phyloP scores from a whole-genome alignment of 257 asterid species.

The Solanum lignicaule region DNA sequence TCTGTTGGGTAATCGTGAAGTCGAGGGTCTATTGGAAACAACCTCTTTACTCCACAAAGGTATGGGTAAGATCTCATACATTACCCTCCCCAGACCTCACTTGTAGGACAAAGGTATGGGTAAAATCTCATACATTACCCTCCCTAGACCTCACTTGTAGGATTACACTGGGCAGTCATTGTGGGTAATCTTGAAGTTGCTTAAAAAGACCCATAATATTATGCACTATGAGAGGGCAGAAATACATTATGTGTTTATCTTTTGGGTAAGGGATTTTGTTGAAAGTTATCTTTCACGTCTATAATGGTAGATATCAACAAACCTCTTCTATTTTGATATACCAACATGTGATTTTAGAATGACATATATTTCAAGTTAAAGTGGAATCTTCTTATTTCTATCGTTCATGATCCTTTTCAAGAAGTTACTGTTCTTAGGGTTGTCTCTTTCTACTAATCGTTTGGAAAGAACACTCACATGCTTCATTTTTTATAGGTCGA shows the following conservation, averaged over 20 bases:
- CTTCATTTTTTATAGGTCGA: slow-evolving; percentile 48
- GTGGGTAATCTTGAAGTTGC: background rate
- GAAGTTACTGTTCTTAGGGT: background rate
- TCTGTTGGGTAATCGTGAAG: background rate
- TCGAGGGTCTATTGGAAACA: background rate
- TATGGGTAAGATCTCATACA: background rate
- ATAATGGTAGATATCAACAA: background rate
- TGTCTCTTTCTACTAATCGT: background rate
- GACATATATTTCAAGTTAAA: background rate
- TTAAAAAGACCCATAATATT: background rate
- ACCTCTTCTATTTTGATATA: background rate
- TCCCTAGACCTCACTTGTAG: background rate
- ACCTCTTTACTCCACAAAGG: background rate
- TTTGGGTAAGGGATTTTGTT: background rate
- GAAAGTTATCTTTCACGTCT: background rate
- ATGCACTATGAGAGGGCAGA: background rate
- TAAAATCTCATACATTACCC: background rate
- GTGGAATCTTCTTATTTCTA: background rate
- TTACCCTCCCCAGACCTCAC: background rate
- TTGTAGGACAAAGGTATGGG: background rate
- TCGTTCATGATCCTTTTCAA: background rate
- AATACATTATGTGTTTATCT: background rate
- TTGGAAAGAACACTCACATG: background rate
- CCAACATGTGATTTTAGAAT: background rate
- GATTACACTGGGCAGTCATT: background rate